Evolutionary conservation across 1,139 yeast genomes (phyloP).

Genomic region (Entelexis sorbosivorans): DNA sequence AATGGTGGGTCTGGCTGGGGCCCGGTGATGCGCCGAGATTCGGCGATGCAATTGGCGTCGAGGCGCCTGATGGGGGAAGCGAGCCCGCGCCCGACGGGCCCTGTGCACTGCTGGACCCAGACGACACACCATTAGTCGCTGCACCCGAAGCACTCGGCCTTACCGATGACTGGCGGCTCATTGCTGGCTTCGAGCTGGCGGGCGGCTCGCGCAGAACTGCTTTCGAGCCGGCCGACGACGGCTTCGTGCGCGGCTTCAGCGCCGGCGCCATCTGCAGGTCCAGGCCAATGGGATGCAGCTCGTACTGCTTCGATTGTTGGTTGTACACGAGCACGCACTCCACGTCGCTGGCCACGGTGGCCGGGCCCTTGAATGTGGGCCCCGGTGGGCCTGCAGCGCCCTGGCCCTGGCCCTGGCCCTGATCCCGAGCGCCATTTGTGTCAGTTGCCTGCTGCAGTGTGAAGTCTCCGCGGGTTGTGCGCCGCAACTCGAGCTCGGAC

Average conservation of each 20-base stretch:
- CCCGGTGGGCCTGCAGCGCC: slow-evolving; percentile 2
- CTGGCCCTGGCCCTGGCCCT: slow-evolving; percentile 8
- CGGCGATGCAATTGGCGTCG: not conserved
- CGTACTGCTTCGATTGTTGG: slow-evolving; percentile 24
- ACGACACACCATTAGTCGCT: too few relatives aligned
- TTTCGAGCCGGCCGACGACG: not conserved
- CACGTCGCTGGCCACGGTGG: slow-evolving; percentile 26
- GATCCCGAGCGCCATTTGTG: not conserved
- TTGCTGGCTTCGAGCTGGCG: not conserved
- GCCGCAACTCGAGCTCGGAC: slow-evolving; percentile 9
- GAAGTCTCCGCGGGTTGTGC: slow-evolving; percentile 16
- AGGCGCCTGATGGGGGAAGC: not conserved
- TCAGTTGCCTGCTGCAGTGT: slow-evolving; percentile 10
- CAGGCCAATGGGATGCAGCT: slow-evolving; percentile 26
- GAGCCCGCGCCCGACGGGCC: too few relatives aligned
- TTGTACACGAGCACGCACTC: slow-evolving; percentile 30
- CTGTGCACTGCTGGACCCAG: too few relatives aligned
- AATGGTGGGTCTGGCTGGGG: not conserved
- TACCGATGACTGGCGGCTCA: not conserved
- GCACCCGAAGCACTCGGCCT: not conserved
- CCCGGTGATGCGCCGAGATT: not conserved
- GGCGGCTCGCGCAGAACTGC: slow-evolving; percentile 2
- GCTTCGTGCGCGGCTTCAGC: slow-evolving; percentile 21
- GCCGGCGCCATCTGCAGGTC: slow-evolving; percentile 27
- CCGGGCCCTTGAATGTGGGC: slow-evolving; percentile 26